Base-by-base conservation (phyloP, 2,329 filamentous ascomycete genomes). In the Phoma sp. region DNA sequence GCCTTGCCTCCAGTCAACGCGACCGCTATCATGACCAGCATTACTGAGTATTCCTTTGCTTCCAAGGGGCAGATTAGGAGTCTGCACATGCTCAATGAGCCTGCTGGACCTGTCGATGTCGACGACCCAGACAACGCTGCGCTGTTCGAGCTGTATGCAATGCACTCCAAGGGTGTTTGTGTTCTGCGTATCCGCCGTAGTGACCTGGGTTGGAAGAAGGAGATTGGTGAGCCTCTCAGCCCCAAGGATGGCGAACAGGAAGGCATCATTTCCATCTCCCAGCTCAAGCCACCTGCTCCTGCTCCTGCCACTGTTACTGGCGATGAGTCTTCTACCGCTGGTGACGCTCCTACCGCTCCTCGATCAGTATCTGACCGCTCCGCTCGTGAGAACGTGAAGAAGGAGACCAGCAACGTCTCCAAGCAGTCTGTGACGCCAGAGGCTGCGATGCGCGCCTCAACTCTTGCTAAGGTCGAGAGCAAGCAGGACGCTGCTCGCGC, bases 151-250 rank as follows among this genome's bases (percentile, higher is more conserved):
- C 82, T 99, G 8, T 99, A 99, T 72, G 89, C 91, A 29, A 96
- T 97, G 89, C 93, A 99, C 75, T 97, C 95, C 9, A 96, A 92
- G 78, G 95, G 95, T 57, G 92, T 98, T n/a, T 93, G 93, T 14
- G 93, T 90, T 66, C 74, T 98, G 47, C 87, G 87, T 60, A 86
- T 99, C 72, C 93, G 89, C 73, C 91, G 93, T 71, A 86, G 88
- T 46, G 93, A 98, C 75, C 81, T 99, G 43, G 95, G 96, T 27
- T 98, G 93, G 93, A 89, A 88, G 64, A 85, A 86, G 64, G 91
- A 97, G 58, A 50, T 55, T 38, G 93, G 92, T 76, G 96, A 96
- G 79, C 90, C 96, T 47, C 80, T 96, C 35, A 80, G 88, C 48
- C 83, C 89, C 0, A 85, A 95, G 35, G 87, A 96, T 73, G 93